These are phyloP conservation scores for Phytopythium montanum DNA, from an alignment of 352 stramenopile species.

Conservation along the genomic window DNA sequence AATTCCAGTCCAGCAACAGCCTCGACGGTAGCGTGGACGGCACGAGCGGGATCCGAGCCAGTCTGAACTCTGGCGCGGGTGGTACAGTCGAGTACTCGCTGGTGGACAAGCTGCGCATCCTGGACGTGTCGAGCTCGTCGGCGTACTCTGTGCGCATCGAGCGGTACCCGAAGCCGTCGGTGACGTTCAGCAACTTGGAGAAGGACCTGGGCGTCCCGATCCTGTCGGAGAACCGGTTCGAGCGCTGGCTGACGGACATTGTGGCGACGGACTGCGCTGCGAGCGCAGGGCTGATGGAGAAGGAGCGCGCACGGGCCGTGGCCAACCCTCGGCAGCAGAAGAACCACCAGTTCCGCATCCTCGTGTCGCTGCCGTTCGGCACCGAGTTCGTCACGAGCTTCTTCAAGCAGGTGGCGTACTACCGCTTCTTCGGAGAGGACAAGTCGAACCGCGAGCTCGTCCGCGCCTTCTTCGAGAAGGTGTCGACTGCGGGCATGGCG, in stretches of 20 bases:
- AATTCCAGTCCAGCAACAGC: slow-evolving; percentile 32
- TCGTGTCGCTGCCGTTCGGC: slow-evolving; percentile 69
- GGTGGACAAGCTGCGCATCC: slow-evolving; percentile 61
- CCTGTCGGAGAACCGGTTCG: slow-evolving; percentile 69
- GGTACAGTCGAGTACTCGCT: slow-evolving; percentile 56
- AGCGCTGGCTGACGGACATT: slow-evolving; percentile 67
- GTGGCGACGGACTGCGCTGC: slow-evolving; percentile 49
- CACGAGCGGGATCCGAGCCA: slow-evolving; percentile 31
- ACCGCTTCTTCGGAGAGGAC: slow-evolving; percentile 66
- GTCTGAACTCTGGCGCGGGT: slow-evolving; percentile 49
- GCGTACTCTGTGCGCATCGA: slow-evolving; percentile 78
- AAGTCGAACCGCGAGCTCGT: slow-evolving; percentile 72
- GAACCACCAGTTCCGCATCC: slow-evolving; percentile 61
- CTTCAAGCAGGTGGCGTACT: slow-evolving; percentile 68
- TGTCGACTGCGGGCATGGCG: slow-evolving; percentile 61
- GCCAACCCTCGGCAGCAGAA: slow-evolving; percentile 62
- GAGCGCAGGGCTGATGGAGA: slow-evolving; percentile 45
- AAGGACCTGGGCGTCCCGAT: slow-evolving; percentile 42
- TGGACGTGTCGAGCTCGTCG: slow-evolving; percentile 69
- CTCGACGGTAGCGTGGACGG: slow-evolving; percentile 48
- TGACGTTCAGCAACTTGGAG: slow-evolving; percentile 67
- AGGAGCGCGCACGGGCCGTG: slow-evolving; percentile 34
- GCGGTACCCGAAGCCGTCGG: slow-evolving; percentile 70
- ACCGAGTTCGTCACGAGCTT: slow-evolving; percentile 58
- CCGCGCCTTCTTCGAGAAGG: slow-evolving; percentile 78